A percentile compares a stretch with the other conserved stretches of the same genome.
phyloP scores from a whole-genome alignment of 2,329 filamentous ascomycete genomes.

The Paracoccidioides brasiliensis region DNA sequence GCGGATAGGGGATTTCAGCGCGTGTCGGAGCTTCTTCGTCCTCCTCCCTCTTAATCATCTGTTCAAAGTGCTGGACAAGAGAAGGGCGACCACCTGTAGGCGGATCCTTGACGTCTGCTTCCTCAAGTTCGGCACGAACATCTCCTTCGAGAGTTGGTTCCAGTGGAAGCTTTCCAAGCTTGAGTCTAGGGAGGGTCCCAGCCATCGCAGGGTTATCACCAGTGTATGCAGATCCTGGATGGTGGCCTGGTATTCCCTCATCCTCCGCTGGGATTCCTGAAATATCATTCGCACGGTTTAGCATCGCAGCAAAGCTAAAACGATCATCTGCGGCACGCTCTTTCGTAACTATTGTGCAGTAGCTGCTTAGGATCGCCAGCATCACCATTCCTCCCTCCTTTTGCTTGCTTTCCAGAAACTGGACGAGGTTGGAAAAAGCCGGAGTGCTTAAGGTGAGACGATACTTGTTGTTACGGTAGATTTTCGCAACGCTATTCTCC shows the following conservation, averaged over 20 bases:
- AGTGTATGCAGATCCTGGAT: constrained; percentile 50
- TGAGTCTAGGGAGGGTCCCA: constrained; percentile 48
- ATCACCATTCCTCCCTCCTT: constrained; percentile 69
- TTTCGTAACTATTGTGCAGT: constrained; percentile 46
- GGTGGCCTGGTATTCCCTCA: constrained; percentile 56
- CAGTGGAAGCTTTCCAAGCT: constrained; percentile 70
- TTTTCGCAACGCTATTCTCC: constrained; percentile 61
- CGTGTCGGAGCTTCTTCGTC: constrained; percentile 69
- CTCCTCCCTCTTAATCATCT: constrained; percentile 78
- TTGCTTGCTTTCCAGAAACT: constrained; percentile 77
- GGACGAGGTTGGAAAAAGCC: constrained; percentile 68
- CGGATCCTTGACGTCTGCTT: constrained; percentile 67
- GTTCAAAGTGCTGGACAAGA: constrained; percentile 76
- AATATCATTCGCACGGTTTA: constrained; percentile 41
- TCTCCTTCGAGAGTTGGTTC: constrained; percentile 73
- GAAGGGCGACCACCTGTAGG: constrained; percentile 57
- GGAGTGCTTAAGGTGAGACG: constrained; percentile 78
- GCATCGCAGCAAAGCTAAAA: constrained; percentile 46
- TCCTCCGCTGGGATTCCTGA: constrained; percentile 51
- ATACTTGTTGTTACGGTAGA: constrained; percentile 81
- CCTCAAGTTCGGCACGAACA: constrained; percentile 72
- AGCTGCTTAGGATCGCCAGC: constrained; percentile 54
- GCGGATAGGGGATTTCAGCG: constrained; percentile 70
- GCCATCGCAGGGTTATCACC: constrained; percentile 44
- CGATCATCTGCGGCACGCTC: constrained; percentile 46